phyloP scores from a whole-genome alignment of 2,329 filamentous ascomycete species.

The Neocucurbitaria cava region DNA sequence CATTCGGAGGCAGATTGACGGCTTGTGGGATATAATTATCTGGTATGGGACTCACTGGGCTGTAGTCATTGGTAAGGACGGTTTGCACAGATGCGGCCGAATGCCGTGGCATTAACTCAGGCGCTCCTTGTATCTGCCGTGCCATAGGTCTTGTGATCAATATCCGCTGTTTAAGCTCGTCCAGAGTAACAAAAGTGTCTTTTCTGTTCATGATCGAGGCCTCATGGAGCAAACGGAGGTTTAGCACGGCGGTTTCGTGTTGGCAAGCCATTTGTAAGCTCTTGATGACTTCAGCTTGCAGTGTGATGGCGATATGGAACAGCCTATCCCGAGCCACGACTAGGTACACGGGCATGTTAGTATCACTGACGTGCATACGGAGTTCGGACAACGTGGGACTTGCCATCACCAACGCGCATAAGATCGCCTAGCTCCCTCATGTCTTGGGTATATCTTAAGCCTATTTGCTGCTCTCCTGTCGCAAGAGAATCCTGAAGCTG shows the following conservation, averaged over 20 bases:
- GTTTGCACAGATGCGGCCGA: slow-evolving; percentile 22
- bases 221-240: slow-evolving; percentile 46
- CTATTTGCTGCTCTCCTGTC: slow-evolving; percentile 46
- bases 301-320: slow-evolving; percentile 47
- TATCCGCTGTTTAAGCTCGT: slow-evolving; percentile 49
- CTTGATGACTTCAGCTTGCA: slow-evolving; percentile 51
- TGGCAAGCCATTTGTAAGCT: slow-evolving; percentile 46
- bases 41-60: slow-evolving; percentile 8
- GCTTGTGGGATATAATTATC: slow-evolving; percentile 26
- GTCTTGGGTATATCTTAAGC: slow-evolving; percentile 41
- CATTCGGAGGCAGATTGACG: slow-evolving; percentile 22
- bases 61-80: slow-evolving; percentile 17
- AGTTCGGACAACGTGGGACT: slow-evolving; percentile 24
- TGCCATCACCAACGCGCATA: slow-evolving; percentile 50
- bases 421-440: slow-evolving; percentile 45
- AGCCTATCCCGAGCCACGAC: slow-evolving; percentile 47
- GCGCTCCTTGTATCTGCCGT: slow-evolving; percentile 18
- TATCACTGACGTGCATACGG: slow-evolving; percentile 6
- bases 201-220: slow-evolving; percentile 45
- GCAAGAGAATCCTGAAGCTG: slow-evolving; percentile 49
- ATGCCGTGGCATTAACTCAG: slow-evolving; percentile 4
- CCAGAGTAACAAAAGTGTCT: slow-evolving; percentile 42
- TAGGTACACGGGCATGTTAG: slow-evolving; percentile 18
- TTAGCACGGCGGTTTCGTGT: slow-evolving; percentile 34
- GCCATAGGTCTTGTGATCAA: slow-evolving; percentile 29